These are phyloP conservation scores for Debaryomycetaceae sp. DNA, from an alignment of 1,139 yeast genomes.

Conservation along the genomic window DNA sequence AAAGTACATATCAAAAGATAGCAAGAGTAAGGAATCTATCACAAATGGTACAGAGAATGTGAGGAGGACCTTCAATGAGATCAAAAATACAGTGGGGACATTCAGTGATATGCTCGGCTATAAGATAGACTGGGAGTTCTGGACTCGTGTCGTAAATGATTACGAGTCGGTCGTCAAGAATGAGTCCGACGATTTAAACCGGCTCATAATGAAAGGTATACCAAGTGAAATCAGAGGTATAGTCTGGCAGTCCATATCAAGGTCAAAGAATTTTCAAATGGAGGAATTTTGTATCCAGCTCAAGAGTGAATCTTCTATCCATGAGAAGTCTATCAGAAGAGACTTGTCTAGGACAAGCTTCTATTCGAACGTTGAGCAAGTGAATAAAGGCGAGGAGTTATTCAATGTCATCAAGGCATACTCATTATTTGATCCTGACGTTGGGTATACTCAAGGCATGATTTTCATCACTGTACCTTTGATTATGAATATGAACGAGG, in stretches of 20 bases:
- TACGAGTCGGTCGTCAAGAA: conserved; percentile 63
- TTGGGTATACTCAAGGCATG: conserved; percentile 98
- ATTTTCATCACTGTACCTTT: conserved; percentile 87
- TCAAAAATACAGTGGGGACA: conserved; percentile 46
- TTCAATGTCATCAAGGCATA: conserved; percentile 79
- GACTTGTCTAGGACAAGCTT: conserved; percentile 85
- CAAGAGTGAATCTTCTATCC: conserved; percentile 52
- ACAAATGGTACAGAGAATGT: conserved; percentile 59
- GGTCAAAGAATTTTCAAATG: conserved; percentile 67
- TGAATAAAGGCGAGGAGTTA: conserved; percentile 52
- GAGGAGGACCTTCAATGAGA: conserved; percentile 58
- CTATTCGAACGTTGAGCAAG: conserved; percentile 57
- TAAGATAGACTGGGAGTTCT: conserved; percentile 75
- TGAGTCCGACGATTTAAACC: conserved; percentile 57
- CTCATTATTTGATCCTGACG: conserved; percentile 83
- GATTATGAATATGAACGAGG: conserved; percentile 73
- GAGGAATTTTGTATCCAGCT: conserved; percentile 66
- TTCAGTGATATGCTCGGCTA: conserved; percentile 36
- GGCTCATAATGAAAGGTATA: conserved; percentile 68
- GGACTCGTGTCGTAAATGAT: conserved; percentile 78
- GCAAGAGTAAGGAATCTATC: conserved; percentile 44
- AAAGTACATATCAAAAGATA: conserved; percentile 28
- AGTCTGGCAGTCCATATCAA: conserved; percentile 89
- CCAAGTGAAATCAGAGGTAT: conserved; percentile 85
- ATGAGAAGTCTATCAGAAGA: conserved; percentile 73